phyloP scores from a whole-genome alignment of 2,329 filamentous ascomycete genomes.

The Canariomyces notabilis region DNA sequence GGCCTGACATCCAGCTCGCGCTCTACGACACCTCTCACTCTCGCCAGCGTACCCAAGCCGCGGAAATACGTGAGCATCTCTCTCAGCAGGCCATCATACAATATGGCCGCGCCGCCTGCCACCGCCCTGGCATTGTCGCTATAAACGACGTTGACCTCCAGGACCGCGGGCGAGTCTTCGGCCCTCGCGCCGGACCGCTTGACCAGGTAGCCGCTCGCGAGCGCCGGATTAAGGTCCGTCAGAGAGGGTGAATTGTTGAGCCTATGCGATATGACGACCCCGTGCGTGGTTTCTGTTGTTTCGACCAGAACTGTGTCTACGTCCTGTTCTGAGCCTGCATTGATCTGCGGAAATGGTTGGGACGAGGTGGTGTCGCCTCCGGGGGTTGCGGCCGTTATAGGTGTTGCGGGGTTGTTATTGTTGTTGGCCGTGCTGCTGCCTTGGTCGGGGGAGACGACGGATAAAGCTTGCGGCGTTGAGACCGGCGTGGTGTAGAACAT shows the following conservation, averaged over 20 bases:
- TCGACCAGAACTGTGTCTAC: slow-evolving; percentile 67
- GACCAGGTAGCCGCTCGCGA: slow-evolving; percentile 61
- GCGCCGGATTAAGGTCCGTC: slow-evolving; percentile 50
- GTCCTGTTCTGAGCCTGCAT: slow-evolving; percentile 32
- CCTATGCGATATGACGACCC: slow-evolving; percentile 62
- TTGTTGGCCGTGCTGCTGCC: no score
- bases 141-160: slow-evolving; percentile 62
- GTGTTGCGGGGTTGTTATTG: slow-evolving; percentile 47
- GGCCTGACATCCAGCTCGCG: slow-evolving; percentile 59
- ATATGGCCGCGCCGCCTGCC: no score
- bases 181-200: slow-evolving; percentile 53
- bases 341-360: not conserved
- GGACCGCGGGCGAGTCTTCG: slow-evolving; percentile 54
- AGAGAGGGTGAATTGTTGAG: slow-evolving; percentile 55
- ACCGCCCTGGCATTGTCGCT: slow-evolving; percentile 45
- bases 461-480: slow-evolving; percentile 58
- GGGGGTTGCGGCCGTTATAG: slow-evolving; percentile 34
- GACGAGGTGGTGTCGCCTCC: slow-evolving; percentile 11
- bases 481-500: slow-evolving; percentile 58
- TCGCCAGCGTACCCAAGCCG: slow-evolving; percentile 62
- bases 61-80: slow-evolving; percentile 68
- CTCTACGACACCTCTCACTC: slow-evolving; percentile 59
- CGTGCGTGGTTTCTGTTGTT: slow-evolving; percentile 70
- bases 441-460: slow-evolving; percentile 57
- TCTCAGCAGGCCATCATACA: slow-evolving; percentile 60